phyloP scores from a whole-genome alignment of 2,329 filamentous ascomycete genomes.

The Neopestalotiopsis clavispora region DNA sequence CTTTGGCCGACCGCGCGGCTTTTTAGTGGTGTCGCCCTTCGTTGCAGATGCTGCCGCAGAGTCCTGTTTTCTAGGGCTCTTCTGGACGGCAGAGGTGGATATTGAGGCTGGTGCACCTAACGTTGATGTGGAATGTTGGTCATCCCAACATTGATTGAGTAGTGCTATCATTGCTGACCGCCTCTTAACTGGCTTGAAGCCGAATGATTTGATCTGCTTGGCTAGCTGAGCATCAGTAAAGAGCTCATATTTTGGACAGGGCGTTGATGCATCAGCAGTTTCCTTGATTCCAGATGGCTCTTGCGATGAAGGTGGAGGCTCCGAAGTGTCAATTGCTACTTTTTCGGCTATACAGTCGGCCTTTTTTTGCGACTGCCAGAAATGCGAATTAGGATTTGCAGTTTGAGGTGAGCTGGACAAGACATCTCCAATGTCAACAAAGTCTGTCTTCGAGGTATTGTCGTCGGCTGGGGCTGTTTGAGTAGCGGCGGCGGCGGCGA shows the following conservation, averaged over 20 bases:
- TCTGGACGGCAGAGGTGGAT: slow-evolving; percentile 33
- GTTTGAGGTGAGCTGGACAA: slow-evolving; percentile 13
- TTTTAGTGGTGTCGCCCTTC: slow-evolving; percentile 33
- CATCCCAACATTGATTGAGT: slow-evolving; percentile 73
- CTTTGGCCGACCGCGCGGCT: slow-evolving; percentile 47
- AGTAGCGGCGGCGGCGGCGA: background rate
- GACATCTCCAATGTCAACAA: slow-evolving; percentile 37
- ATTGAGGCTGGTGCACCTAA: slow-evolving; percentile 18
- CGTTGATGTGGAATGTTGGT: slow-evolving; percentile 45
- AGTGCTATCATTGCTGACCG: slow-evolving; percentile 72
- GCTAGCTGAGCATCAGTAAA: slow-evolving; percentile 68
- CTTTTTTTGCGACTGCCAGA: slow-evolving; percentile 23
- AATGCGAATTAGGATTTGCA: slow-evolving; percentile 21
- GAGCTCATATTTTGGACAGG: slow-evolving; percentile 61
- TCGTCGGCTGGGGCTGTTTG: slow-evolving; percentile 21
- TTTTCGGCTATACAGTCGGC: too few species aligned
- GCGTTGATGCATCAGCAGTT: background rate
- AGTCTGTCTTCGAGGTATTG: slow-evolving; percentile 21
- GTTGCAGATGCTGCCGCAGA: slow-evolving; percentile 10
- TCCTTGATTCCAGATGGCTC: slow-evolving; percentile 3
- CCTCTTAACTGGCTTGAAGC: slow-evolving; percentile 74
- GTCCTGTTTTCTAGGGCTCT: slow-evolving; percentile 23
- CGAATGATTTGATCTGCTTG: slow-evolving; percentile 66
- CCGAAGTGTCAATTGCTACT: background rate
- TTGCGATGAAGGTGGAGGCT: slow-evolving; percentile 9